Base-by-base conservation (phyloP, 75 land plant species). In the Cryptomeria japonica region DNA sequence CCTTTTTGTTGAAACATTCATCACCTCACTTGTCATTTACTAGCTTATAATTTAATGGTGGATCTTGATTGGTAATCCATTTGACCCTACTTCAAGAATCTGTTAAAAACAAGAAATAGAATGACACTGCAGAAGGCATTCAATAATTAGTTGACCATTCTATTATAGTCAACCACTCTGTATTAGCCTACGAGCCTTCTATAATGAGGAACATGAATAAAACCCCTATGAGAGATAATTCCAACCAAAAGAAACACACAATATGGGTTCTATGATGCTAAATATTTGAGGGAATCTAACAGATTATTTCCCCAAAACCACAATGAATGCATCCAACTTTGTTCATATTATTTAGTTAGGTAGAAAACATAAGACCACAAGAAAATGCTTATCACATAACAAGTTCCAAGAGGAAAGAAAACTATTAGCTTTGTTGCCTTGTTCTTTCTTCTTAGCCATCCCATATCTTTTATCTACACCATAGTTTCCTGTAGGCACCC, bases 381-480 rank as follows among this genome's bases (percentile, higher is more conserved):
- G 73, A 92, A 92, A 31, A 92, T 89, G 14, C 89, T 85, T 37
- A 92, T 92, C 0, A 89, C 83, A 2, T 92, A 61, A 4, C 92
- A 68, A 28, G 87, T 90, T 31, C 93, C 93, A 18, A 47, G 32
- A 8, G 93, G 93, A 25, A 92, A 92, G 36, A 92, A 92, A 61
- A 92, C 19, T 1, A 90, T 51, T 88, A 89, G 90, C n/a, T 84
- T 47, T 3, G 19, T 2, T 3, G 19, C 87, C 12, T 18, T 19
- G 15, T 49, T 32, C 5, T 85, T 80, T 85, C 96, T 91, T 94
- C 97, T 92, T 85, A 92, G 70, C 98, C 99, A 98, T 41, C 97
- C 89, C 32, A 94, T 94, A 86, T 96, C 93, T 39, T 92, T 91
- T 70, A 96, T 94, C 89, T 98, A 98, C 13, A 92, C 92, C 36